phyloP scores from a whole-genome alignment of 148 eudicot genomes.

The Drosera capensis region DNA sequence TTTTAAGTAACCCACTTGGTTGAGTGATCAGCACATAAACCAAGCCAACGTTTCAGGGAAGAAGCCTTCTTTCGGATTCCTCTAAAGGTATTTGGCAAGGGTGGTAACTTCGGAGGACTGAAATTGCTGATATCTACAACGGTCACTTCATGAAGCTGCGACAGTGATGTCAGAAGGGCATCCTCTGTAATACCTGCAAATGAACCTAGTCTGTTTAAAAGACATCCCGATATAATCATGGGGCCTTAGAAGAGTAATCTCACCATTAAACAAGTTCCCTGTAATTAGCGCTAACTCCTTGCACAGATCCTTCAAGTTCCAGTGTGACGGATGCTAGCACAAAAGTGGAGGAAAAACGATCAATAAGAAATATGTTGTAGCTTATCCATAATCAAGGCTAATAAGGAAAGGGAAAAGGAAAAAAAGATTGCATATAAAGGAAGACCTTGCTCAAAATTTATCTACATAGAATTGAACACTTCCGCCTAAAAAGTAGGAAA shows the following conservation, averaged over 20 bases:
- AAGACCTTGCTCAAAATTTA: too few relatives aligned
- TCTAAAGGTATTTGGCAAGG: conserved; percentile 59
- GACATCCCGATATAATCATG: neutral
- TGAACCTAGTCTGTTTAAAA: conserved; percentile 31
- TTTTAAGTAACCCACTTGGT: conserved; percentile 28
- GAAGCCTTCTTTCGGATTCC: conserved; percentile 68
- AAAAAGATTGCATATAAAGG: neutral
- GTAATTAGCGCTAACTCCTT: conserved; percentile 47
- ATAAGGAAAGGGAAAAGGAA: neutral
- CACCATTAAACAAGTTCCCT: conserved; percentile 49
- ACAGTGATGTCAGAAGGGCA: conserved; percentile 38
- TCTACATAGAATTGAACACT: neutral
- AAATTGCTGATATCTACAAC: conserved; percentile 31
- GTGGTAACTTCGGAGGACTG: conserved; percentile 49
- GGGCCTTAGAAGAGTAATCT: too few relatives aligned
- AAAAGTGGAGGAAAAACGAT: neutral
- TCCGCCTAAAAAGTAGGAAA: neutral
- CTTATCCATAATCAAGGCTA: neutral
- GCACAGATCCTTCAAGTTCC: conserved; percentile 59
- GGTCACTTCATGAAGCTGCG: conserved; percentile 26
- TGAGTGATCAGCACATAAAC: conserved; percentile 71
- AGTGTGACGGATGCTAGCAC: conserved; percentile 56
- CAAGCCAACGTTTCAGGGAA: conserved; percentile 84
- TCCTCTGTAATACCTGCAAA: conserved; percentile 49
- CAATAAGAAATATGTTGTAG: neutral